Base-by-base conservation (phyloP, 2,329 filamentous ascomycete genomes). In the Botrytis medusae region DNA sequence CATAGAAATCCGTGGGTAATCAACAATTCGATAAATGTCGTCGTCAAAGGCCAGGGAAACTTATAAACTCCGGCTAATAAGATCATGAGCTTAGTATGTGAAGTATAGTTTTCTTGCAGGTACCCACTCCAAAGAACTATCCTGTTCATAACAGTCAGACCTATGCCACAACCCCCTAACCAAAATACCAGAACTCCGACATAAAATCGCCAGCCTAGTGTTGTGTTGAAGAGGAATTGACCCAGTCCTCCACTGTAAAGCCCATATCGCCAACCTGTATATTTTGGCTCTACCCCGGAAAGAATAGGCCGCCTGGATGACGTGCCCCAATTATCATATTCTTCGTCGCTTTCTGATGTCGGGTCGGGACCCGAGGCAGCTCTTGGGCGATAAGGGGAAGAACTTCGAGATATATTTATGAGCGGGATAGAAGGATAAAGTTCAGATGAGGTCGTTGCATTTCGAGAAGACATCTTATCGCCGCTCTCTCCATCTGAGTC, bases 31-130 rank as follows among this genome's bases (percentile, higher is more conserved):
- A 87, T 77, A 42, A 86, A 83, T 0, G 86, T 87, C 69, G 84
- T 82, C 14, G 85, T 84, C 44, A 88, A 80, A 22, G 86, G 86
- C 74, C 86, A 88, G 1, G 84, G 84, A 74, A 88, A 87, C 76
- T 85, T 87, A 77, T 81, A 86, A 42, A 85, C 83, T 69, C 85
- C 85, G 73, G 84, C 82, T 83, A 80, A 75, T 77, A 78, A 73
- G 48, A 71, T 73, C 67, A 78, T 77, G 73, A 79, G 77, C 74
- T 79, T 79, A 68, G 74, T 79, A 75, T 80, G 77, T 46, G 74
- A 74, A 22, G 78, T 80, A 67, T 79, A 80, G 71, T 79, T 79
- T 69, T 76, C 75, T 74, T 76, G 72, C 57, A 79, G 76, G 74
- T 78, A 81, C 81, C 72, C 80, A 81, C 82, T 86, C 80, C 83